A percentile compares a stretch with the other conserved stretches of the same genome.
Conservation (phyloP, 1,139 yeast species). For the Candida albicans region DNA sequence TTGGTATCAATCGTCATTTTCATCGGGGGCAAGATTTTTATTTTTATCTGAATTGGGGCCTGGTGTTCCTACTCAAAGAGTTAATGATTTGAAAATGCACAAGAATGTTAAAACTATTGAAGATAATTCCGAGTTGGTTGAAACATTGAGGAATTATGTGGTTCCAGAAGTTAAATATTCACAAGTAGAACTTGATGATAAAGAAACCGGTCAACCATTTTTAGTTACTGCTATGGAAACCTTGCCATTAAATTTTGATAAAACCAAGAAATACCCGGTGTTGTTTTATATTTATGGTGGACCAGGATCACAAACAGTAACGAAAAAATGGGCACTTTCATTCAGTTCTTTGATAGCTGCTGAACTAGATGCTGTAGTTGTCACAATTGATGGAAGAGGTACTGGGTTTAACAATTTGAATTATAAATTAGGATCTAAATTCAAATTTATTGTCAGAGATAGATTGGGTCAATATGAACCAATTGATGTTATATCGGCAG, state of each 20-base stretch:
- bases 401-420: slow-evolving; percentile 63
- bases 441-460: slow-evolving; percentile 65
- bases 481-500: slow-evolving; percentile 69
- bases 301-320: slow-evolving; percentile 75
- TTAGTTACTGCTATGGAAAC: slow-evolving; percentile 60
- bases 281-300: slow-evolving; percentile 78
- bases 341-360: slow-evolving; percentile 69
- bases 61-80: slow-evolving; percentile 60
- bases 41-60: slow-evolving; percentile 67
- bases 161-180: slow-evolving; percentile 50
- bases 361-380: slow-evolving; percentile 68
- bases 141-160: slow-evolving; percentile 41
- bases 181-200: slow-evolving; percentile 49
- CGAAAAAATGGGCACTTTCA: slow-evolving; percentile 51
- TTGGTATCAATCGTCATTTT: slow-evolving; percentile 66
- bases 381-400: slow-evolving; percentile 82
- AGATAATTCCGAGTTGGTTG: slow-evolving; percentile 44
- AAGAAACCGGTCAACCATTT: slow-evolving; percentile 39
- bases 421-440: slow-evolving; percentile 39
- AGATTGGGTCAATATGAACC: slow-evolving; percentile 69
- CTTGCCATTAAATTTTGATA: slow-evolving; percentile 61
- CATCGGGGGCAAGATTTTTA: slow-evolving; percentile 64
- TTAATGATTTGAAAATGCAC: slow-evolving; percentile 51
- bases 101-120: slow-evolving; percentile 44
- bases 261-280: slow-evolving; percentile 59